Conservation (phyloP, 2,329 filamentous ascomycete genomes). For the Microcera coccophila region DNA sequence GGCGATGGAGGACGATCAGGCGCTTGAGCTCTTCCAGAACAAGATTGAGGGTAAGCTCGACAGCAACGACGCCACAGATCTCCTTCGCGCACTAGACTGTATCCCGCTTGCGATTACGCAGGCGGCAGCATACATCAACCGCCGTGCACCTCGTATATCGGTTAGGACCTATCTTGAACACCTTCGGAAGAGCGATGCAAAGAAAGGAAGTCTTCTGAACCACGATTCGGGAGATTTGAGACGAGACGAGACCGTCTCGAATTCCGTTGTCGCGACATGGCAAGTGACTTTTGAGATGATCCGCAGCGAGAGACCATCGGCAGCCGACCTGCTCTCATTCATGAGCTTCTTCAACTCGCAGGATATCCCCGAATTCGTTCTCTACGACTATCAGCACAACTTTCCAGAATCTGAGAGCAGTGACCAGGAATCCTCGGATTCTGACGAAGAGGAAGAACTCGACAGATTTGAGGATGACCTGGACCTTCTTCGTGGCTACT, state of each 20-base stretch:
- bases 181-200: slow-evolving; percentile 26
- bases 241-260: slow-evolving; percentile 3
- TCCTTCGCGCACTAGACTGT: slow-evolving; percentile 21
- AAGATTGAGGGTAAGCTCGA: slow-evolving; percentile 9
- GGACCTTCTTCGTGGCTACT: slow-evolving; percentile 16
- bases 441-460: neutral
- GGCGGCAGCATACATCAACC: slow-evolving; percentile 28
- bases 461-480: slow-evolving; percentile 11
- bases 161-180: slow-evolving; percentile 32
- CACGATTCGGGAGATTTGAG: slow-evolving; percentile 19
- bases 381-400: slow-evolving; percentile 1
- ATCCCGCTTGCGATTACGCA: slow-evolving; percentile 32
- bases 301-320: neutral
- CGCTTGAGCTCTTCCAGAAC: slow-evolving; percentile 12
- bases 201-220: slow-evolving; percentile 21
- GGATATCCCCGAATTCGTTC: slow-evolving; percentile 33
- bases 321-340: neutral
- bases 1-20: slow-evolving; percentile 11
- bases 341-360: slow-evolving; percentile 36
- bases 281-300: slow-evolving; percentile 1
- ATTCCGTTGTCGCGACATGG: slow-evolving; percentile 2
- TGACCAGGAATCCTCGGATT: neutral
- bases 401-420: neutral
- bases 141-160: slow-evolving; percentile 17
- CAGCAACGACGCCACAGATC: slow-evolving; percentile 3